phyloP scores from a whole-genome alignment of 2,329 filamentous ascomycete species.

The Gnomoniopsis sp. region DNA sequence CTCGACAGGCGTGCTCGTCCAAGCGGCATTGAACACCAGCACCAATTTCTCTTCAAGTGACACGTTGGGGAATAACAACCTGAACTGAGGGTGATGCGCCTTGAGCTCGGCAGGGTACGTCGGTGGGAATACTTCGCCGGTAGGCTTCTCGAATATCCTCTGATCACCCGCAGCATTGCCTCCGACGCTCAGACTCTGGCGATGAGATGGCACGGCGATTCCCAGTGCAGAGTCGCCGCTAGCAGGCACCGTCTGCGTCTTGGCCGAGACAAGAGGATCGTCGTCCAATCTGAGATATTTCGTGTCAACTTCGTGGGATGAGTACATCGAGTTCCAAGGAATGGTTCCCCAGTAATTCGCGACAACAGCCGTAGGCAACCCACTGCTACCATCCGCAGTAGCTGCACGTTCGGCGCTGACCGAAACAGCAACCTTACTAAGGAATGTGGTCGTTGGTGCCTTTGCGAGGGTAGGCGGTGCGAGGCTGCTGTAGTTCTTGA shows the following conservation, averaged over 20 bases:
- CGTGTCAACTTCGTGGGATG: constrained; percentile 23
- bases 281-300: constrained; percentile 23
- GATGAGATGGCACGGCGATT: constrained; percentile 13
- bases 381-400: constrained; percentile 51
- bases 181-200: constrained; percentile 29
- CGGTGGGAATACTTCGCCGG: constrained; percentile 59
- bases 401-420: constrained; percentile 74
- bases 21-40: constrained; percentile 88
- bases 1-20: constrained; percentile 55
- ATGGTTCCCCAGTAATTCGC: constrained; percentile 93
- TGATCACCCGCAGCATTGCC: constrained; percentile 17
- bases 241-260: constrained; percentile 29
- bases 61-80: constrained; percentile 82
- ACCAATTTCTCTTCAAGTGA: constrained; percentile 77
- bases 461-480: constrained; percentile 81
- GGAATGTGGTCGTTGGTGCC: constrained; percentile 76
- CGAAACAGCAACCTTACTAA: constrained; percentile 82
- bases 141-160: constrained; percentile 27
- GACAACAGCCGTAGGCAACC: constrained; percentile 78
- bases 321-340: constrained; percentile 58
- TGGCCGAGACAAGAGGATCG: constrained; percentile 35
- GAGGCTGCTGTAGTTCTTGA: constrained; percentile 56
- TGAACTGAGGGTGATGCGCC: constrained; percentile 89
- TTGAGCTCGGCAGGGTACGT: constrained; percentile 80
- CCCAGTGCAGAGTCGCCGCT: constrained; percentile 23